Evolutionary conservation across 2,329 filamentous ascomycete species (phyloP).

Genomic region (Parastagonospora avenae): DNA sequence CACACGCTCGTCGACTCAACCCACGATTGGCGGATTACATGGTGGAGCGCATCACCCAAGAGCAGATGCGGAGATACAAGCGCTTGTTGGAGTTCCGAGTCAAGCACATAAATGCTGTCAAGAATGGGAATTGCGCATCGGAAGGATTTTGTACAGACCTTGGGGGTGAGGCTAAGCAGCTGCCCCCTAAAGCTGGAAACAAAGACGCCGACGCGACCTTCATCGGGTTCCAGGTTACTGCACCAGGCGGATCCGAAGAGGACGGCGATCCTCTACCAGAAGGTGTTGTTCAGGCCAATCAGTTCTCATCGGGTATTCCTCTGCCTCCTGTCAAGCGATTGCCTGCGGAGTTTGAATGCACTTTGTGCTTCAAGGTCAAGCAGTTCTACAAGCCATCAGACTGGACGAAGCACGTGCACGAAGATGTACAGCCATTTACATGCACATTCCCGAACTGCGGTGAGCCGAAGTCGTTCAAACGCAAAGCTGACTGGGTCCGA

Average conservation of each 20-base stretch:
- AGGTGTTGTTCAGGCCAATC: constrained; percentile 70
- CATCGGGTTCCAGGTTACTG: constrained; percentile 60
- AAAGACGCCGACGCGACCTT: constrained; percentile 64
- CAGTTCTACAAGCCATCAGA: constrained; percentile 90
- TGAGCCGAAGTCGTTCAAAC: constrained; percentile 90
- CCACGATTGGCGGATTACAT: constrained; percentile 71
- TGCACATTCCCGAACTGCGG: constrained; percentile 85
- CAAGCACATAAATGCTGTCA: constrained; percentile 69
- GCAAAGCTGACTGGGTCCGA: constrained; percentile 93
- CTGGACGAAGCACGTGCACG: constrained; percentile 96
- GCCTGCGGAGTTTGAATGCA: constrained; percentile 88
- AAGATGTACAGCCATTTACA: constrained; percentile 90
- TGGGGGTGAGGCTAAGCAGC: constrained; percentile 67
- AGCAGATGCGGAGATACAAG: constrained; percentile 81
- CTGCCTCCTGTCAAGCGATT: constrained; percentile 77
- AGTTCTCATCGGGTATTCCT: constrained; percentile 80
- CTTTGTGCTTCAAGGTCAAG: constrained; percentile 83
- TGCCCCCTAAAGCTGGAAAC: constrained; percentile 65
- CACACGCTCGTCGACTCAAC: constrained; percentile 75
- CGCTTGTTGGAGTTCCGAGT: constrained; percentile 71
- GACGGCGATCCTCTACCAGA: constrained; percentile 71
- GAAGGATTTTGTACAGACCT: constrained; percentile 67
- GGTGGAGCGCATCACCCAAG: constrained; percentile 79
- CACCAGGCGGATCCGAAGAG: constrained; percentile 64
- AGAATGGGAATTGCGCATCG: constrained; percentile 63